A percentile compares a stretch with the other conserved stretches of the same genome.
phyloP scores from a whole-genome alignment of 2,329 filamentous ascomycete species.

The Apiospora marii region DNA sequence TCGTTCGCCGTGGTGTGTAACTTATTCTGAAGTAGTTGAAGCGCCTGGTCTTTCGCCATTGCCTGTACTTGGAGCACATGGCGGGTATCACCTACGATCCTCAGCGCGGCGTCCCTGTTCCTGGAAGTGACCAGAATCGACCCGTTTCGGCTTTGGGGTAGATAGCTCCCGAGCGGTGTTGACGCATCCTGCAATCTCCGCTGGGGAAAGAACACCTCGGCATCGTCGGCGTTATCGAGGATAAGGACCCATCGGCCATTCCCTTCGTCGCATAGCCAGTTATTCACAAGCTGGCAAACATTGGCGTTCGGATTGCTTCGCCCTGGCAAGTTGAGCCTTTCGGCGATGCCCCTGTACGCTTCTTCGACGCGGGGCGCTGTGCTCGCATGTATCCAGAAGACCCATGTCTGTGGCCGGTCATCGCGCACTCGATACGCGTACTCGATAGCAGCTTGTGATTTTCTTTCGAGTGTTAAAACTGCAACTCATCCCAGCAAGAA shows the following conservation, averaged over 20 bases:
- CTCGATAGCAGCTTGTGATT: slow-evolving; percentile 28
- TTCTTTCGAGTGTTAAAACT: slow-evolving; percentile 13
- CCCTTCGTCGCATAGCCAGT: slow-evolving; percentile 42
- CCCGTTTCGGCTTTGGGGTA: slow-evolving; percentile 41
- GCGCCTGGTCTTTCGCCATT: slow-evolving; percentile 38
- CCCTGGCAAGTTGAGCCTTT: slow-evolving; percentile 37
- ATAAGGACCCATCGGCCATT: slow-evolving; percentile 45
- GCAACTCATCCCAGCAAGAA: too few species aligned
- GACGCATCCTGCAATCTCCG: slow-evolving; percentile 20
- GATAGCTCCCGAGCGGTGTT: slow-evolving; percentile 34
- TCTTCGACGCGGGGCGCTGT: slow-evolving; percentile 42
- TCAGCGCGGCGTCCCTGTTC: slow-evolving; percentile 27
- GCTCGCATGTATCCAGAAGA: slow-evolving; percentile 47
- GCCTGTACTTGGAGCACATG: slow-evolving; percentile 38
- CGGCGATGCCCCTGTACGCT: slow-evolving; percentile 42
- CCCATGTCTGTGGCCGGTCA: slow-evolving; percentile 30
- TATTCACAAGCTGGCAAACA: slow-evolving; percentile 36
- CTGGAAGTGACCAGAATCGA: slow-evolving; percentile 41
- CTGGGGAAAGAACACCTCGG: slow-evolving; percentile 36
- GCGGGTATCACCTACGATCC: slow-evolving; percentile 34
- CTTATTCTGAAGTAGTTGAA: slow-evolving; percentile 42
- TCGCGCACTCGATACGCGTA: slow-evolving; percentile 31
- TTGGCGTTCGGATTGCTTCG: slow-evolving; percentile 35
- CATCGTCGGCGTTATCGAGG: slow-evolving; percentile 48
- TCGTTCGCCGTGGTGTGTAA: slow-evolving; percentile 26